Evolutionary conservation across 768 basidiomycete genomes (phyloP).

Genomic region (Collybia sordida): DNA sequence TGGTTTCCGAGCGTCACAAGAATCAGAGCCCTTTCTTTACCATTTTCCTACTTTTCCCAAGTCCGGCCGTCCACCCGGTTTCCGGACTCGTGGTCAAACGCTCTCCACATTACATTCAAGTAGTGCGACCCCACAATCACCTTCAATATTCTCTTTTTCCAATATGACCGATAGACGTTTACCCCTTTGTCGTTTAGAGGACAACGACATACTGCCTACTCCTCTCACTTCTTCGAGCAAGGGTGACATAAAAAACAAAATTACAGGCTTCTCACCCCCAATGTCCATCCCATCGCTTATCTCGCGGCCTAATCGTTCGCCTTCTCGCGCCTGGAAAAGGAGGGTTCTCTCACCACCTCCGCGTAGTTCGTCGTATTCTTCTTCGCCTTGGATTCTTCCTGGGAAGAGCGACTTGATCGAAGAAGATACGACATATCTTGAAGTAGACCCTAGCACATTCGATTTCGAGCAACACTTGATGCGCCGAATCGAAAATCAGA

Average conservation of each 20-base stretch:
- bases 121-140: background rate
- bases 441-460: conserved; percentile 29
- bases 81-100: conserved; percentile 9
- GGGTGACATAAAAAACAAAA: conserved; percentile 26
- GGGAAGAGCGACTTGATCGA: conserved; percentile 28
- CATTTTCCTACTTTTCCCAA: conserved; percentile 30
- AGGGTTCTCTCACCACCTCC: conserved; percentile 31
- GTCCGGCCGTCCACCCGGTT: conserved; percentile 6
- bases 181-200: background rate
- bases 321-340: conserved; percentile 17
- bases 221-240: conserved; percentile 9
- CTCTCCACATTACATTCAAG: background rate
- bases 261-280: conserved; percentile 34
- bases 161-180: conserved; percentile 5
- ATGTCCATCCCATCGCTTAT: conserved; percentile 21
- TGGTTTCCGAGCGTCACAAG: conserved; percentile 17
- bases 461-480: conserved; percentile 42
- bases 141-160: background rate
- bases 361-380: conserved; percentile 31
- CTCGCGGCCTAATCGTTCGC: conserved; percentile 2
- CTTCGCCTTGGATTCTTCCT: conserved; percentile 36
- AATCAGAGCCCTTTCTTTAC: conserved; percentile 39
- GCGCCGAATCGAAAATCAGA: conserved; percentile 38
- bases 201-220: conserved; percentile 3
- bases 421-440: conserved; percentile 31